These are phyloP conservation scores for Mycena galopus DNA, from an alignment of 768 basidiomycete species.

Conservation along the genomic window DNA sequence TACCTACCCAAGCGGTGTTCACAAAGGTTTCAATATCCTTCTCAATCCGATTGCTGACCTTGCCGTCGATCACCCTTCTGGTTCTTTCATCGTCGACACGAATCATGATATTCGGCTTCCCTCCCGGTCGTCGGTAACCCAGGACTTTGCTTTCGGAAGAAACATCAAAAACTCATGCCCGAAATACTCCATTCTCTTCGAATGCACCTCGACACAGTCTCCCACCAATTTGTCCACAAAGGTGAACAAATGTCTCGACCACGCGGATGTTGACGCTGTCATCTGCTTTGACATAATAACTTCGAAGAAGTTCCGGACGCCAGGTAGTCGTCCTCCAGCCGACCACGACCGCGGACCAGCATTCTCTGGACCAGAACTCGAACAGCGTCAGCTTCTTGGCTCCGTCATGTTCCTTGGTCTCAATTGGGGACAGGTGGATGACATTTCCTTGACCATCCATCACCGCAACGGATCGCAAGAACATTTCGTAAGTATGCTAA, in stretches of 20 bases:
- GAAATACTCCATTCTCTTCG: not conserved
- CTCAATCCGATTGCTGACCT: not conserved
- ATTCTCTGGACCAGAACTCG: not conserved
- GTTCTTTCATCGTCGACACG: not conserved
- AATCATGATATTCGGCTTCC: not conserved
- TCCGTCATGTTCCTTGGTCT: not conserved
- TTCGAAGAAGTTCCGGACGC: not conserved
- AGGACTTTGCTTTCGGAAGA: not conserved
- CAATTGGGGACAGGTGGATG: not conserved
- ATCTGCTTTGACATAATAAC: slow-evolving; percentile 1
- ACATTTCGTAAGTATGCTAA: not conserved
- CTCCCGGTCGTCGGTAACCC: not conserved
- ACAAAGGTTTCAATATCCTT: not conserved
- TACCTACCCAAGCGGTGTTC: not conserved
- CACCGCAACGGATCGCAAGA: not conserved
- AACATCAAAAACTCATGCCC: not conserved
- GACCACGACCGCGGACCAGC: not conserved
- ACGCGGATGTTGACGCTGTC: not conserved
- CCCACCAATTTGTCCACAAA: not conserved
- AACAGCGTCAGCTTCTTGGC: not conserved
- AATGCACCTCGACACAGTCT: not conserved
- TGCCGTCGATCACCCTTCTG: not conserved
- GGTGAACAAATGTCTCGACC: not conserved
- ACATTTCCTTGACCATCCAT: slow-evolving; percentile 1
- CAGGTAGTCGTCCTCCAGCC: not conserved